Evolutionary conservation across 2,329 filamentous ascomycete genomes (phyloP).

Genomic region (Phyllosticta citribraziliensis): DNA sequence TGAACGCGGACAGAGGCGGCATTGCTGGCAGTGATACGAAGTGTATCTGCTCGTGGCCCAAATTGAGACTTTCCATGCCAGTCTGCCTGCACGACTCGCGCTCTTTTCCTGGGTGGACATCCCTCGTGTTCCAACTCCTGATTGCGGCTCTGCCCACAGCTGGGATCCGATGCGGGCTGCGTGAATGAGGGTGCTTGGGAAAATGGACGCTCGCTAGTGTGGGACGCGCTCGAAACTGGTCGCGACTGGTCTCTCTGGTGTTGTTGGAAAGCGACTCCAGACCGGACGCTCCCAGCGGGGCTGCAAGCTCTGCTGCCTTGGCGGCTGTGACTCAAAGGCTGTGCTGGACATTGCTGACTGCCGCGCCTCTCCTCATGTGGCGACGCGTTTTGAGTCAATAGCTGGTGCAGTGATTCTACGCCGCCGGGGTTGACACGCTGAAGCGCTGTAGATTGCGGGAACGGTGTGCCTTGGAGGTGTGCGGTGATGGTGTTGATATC

Average conservation of each 20-base stretch:
- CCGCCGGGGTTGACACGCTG: constrained; percentile 20
- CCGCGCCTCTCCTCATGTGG: constrained; percentile 18
- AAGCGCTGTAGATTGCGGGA: constrained; percentile 10
- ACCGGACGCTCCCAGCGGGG: constrained; percentile 33
- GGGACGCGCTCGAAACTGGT: constrained; percentile 30
- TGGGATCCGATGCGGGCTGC: not conserved
- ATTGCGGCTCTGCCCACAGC: constrained; percentile 12
- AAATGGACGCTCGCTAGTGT: constrained; percentile 21
- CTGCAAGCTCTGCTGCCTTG: constrained; percentile 34
- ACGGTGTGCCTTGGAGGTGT: not conserved
- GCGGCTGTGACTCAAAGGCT: constrained; percentile 18
- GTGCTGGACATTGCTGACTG: constrained; percentile 17
- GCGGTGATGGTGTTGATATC: constrained; percentile 15
- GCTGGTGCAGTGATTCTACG: constrained; percentile 27
- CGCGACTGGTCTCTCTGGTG: constrained; percentile 22
- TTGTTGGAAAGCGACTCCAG: constrained; percentile 23
- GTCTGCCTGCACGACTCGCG: constrained; percentile 63
- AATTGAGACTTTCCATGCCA: constrained; percentile 65
- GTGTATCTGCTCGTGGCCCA: constrained; percentile 63
- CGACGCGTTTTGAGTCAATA: constrained; percentile 25
- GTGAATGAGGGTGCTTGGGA: not conserved
- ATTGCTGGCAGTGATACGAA: constrained; percentile 84
- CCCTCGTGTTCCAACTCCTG: constrained; percentile 34
- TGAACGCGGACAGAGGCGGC: constrained; percentile 79
- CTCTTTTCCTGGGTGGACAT: constrained; percentile 62